Conservation (phyloP, 345 rosid species). For the Sonneratia caseolaris region DNA sequence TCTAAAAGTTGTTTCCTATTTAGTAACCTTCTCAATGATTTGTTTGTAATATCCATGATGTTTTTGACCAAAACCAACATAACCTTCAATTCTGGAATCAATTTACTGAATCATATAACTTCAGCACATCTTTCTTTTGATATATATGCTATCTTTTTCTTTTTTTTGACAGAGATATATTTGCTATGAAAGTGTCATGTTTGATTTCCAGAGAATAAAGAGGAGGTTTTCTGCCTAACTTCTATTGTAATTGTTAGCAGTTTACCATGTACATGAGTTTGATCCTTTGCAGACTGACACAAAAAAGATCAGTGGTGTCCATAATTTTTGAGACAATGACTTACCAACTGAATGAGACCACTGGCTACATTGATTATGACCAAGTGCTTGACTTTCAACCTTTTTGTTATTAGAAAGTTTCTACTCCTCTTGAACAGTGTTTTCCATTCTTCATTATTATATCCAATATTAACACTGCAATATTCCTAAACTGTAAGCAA, state of each 20-base stretch:
- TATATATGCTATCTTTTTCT: too few relatives aligned
- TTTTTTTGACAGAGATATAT: background rate
- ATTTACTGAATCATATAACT: background rate
- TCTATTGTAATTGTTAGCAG: background rate
- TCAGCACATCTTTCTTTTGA: background rate
- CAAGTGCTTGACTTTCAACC: slow-evolving; percentile 40
- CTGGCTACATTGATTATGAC: slow-evolving; percentile 87
- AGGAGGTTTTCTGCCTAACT: background rate
- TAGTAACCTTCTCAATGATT: background rate
- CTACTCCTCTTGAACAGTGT: background rate
- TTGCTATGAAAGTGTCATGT: background rate
- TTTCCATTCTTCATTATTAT: background rate
- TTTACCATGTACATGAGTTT: background rate
- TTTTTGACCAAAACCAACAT: background rate
- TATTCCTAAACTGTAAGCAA: background rate
- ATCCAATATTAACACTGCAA: background rate
- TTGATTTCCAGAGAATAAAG: background rate
- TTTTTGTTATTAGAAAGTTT: background rate
- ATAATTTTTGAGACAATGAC: slow-evolving; percentile 97
- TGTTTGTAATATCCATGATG: background rate
- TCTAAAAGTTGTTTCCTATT: background rate
- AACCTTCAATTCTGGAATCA: background rate
- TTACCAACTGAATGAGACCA: slow-evolving; percentile 76
- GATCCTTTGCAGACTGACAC: slow-evolving; percentile 65
- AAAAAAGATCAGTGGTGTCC: slow-evolving; percentile 91